A percentile compares a stretch with the other conserved stretches of the same genome.
Evolutionary conservation across 352 stramenopile genomes (phyloP).

Genomic region (Pythium sp.): DNA sequence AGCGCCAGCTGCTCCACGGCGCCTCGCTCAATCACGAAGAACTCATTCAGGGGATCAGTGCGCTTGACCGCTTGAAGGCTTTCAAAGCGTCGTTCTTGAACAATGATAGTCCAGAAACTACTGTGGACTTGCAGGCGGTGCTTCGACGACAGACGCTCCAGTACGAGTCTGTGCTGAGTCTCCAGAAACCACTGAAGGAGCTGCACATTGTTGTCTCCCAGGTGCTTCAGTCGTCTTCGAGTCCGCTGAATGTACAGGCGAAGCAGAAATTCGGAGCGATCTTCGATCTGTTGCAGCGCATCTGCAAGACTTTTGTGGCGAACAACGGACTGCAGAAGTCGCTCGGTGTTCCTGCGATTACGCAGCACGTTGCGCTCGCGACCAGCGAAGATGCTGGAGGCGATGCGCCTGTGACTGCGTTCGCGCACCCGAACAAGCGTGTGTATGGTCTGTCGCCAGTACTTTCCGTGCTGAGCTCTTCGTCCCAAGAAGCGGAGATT

Average conservation of each 20-base stretch:
- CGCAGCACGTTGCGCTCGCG: conserved; percentile 40
- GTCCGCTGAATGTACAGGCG: conserved; percentile 6
- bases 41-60: conserved; percentile 51
- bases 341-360: conserved; percentile 58
- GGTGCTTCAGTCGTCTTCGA: conserved; percentile 34
- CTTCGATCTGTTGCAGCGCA: conserved; percentile 30
- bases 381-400: conserved; percentile 39
- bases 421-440: conserved; percentile 53
- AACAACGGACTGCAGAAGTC: conserved; percentile 27
- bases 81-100: conserved; percentile 29
- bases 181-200: conserved; percentile 59
- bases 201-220: conserved; percentile 61
- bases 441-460: conserved; percentile 65
- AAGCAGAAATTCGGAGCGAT: conserved; percentile 24
- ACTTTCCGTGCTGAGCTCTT: conserved; percentile 18
- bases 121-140: conserved; percentile 1
- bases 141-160: conserved; percentile 3
- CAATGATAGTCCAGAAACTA: background rate
- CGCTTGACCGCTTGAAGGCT: conserved; percentile 44
- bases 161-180: conserved; percentile 20
- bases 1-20: conserved; percentile 76
- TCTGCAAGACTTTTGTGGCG: conserved; percentile 27
- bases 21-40: conserved; percentile 71
- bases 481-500: background rate
- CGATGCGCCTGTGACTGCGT: conserved; percentile 47